Percentiles rank a stretch among this genome's conserved stretches.
Evolutionary conservation across 176 grass and related monocot genomes (phyloP).

Genomic region (Oropetium thomaeum): DNA sequence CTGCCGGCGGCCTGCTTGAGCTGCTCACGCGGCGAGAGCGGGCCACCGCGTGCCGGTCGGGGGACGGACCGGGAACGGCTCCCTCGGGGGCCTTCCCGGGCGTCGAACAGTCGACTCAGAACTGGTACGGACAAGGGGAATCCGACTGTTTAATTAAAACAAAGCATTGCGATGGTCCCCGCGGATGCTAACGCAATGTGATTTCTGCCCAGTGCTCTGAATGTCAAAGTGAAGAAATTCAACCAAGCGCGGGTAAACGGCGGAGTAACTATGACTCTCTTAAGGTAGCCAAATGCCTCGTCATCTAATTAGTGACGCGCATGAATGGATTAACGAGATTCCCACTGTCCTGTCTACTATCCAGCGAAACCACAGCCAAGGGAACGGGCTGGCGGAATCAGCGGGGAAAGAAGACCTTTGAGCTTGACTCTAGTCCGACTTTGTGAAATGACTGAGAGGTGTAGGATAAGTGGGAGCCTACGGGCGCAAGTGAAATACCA

Average conservation of each 20-base stretch:
- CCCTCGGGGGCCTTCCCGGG: no score
- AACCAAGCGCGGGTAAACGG: conserved; percentile 72
- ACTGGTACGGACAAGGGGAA: conserved; percentile 65
- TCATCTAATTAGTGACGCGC: conserved; percentile 25
- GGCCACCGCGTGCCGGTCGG: conserved; percentile 5
- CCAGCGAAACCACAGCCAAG: no score
- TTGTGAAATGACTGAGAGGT: no score
- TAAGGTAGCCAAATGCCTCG: conserved; percentile 78
- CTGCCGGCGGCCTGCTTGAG: conserved; percentile 1
- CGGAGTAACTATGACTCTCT: conserved; percentile 88
- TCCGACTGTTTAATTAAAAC: conserved; percentile 76
- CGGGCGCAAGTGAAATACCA: conserved; percentile 61
- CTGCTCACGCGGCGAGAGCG: conserved; percentile 8
- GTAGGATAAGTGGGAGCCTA: conserved; percentile 12
- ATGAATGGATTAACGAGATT: conserved; percentile 65
- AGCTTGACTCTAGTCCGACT: no score
- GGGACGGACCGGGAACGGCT: conserved; percentile 13
- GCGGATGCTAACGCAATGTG: conserved; percentile 73
- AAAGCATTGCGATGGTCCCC: conserved; percentile 74
- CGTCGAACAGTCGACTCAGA: conserved; percentile 33
- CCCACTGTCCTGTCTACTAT: conserved; percentile 1
- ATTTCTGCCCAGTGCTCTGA: conserved; percentile 78
- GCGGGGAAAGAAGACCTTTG: no score
- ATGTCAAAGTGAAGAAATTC: conserved; percentile 94
- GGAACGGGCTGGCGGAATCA: no score